Evolutionary conservation across 345 rosid species (phyloP), one percentile per base, ranked within the genome.

Genomic region (Lumnitzera littorea): DNA sequence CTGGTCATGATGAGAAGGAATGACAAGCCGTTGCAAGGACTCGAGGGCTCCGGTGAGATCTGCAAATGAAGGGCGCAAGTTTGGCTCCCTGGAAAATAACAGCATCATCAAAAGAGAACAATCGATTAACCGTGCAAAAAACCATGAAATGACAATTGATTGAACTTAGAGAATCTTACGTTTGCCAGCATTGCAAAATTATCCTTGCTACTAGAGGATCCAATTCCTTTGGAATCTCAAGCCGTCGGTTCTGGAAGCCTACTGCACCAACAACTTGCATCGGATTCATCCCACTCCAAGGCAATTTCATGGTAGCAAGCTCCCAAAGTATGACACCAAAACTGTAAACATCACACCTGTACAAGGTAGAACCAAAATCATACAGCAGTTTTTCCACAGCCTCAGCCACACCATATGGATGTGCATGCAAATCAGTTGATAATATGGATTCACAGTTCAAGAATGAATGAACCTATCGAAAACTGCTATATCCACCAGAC

Each of bases 251-350:
- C 75, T 95, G 98, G 74, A 95, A 95, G 72, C 99, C 99, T 47
- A 95, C 99, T 3, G 98, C 99, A 70, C 99, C 98, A 20, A 95
- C 99, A 51, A 91, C 99, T 77, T 95, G 99, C 99, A 95, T 95
- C 2, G 99, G 99, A 72, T 95, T 95, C 98, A 95, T 91, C 63
- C 95, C 99, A 56, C 88, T 74, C 99, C 99, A 95, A 15, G 99
- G 99, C 64, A 84, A 67, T 79, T 83, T 82, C 70, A 86, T 68
- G 36, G 99, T 95, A 15, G 99, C 96, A 55, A 95, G 96, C 80
- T 95, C 99, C 98, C 99, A 95, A 6, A 95, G 84, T 69, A 95
- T 95, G 53, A 95, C 78, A 56, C 99, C 99, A 50, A 95, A 95
- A 77, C 99, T 95, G 66, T 95, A 95, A 46, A 95, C 91, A 67